Base-by-base conservation (phyloP, 495 filamentous ascomycete genomes). In the Tuber borchii region DNA sequence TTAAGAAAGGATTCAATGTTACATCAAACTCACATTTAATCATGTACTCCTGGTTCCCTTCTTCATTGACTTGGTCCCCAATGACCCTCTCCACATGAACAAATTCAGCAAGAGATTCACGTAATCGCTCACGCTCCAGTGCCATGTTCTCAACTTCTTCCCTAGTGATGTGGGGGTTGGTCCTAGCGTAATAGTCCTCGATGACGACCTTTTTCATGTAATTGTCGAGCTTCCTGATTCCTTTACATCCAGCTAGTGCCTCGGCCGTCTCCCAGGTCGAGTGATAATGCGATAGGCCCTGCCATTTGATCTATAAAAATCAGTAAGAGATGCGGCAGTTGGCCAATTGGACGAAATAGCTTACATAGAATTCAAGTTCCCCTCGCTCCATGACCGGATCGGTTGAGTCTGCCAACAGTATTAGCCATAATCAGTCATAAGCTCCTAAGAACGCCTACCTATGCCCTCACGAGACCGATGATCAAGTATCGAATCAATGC, bases 11-110 rank as follows among this genome's bases (percentile, higher is more conserved):
- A 31, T 31, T 17, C 56, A 31, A 65, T 19, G 56, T 19, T 26
- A 34, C 26, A 12, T 19, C 56, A 34, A 34, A 65, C 56, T 86
- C 88, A 90, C 95, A 99, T 84, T 98, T 98, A 82, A 98, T 90
- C 79, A 90, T 90, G 83, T 98, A 97, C 83, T 97, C 91, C 31
- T 78, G 81, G 31, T 88, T 92, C 7, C 93, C 90, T 4, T 93
- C 92, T 8, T 90, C 90, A 74, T 92, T 89, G 31, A 65, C 56
- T 51, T 91, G 89, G 74, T 89, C 87, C 69, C 90, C 91, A 83
- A 99, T 97, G 71, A 99, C 91, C 75, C 95, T 90, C 80, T 99
- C 96, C 69, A 97, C 93, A 78, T 92, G 89, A 76, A 92, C 93
- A 86, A 93, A 94, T 77, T 97, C 93, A 71, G 90, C 89, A 71